Evolutionary conservation across 176 grass and related monocot genomes (phyloP).

Genomic region (Oryza brachyantha): DNA sequence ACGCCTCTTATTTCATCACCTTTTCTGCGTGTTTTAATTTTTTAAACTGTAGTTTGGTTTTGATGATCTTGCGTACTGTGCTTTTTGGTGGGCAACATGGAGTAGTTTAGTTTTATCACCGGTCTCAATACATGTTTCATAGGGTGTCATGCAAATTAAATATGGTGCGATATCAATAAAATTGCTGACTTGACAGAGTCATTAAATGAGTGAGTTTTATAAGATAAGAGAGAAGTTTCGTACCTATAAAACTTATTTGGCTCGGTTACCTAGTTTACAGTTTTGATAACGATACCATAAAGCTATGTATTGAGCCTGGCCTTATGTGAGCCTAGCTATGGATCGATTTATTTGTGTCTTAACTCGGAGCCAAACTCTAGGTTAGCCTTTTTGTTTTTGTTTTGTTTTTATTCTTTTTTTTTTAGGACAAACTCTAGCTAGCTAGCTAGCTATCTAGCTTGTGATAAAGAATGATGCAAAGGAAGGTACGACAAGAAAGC

Average conservation of each 20-base stretch:
- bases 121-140: too few relatives aligned
- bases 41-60: not conserved
- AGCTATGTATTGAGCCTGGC: too few relatives aligned
- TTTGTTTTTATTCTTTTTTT: too few relatives aligned
- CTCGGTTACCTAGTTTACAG: too few relatives aligned
- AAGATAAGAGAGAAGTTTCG: too few relatives aligned
- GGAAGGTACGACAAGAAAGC: constrained; percentile 26
- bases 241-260: too few relatives aligned
- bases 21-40: not conserved
- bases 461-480: not conserved
- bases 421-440: not conserved
- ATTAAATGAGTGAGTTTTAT: too few relatives aligned
- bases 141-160: too few relatives aligned
- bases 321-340: not conserved
- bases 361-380: not conserved
- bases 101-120: constrained; percentile 29
- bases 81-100: constrained; percentile 3
- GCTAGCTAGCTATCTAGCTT: not conserved
- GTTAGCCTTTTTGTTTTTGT: too few relatives aligned
- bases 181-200: too few relatives aligned
- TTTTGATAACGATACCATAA: too few relatives aligned
- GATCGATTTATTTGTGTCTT: not conserved
- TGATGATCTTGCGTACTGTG: not conserved
- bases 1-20: constrained; percentile 36
- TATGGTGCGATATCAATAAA: too few relatives aligned